These are phyloP conservation scores for Xylaria hypoxylon DNA, from an alignment of 2,329 filamentous ascomycete genomes.

Conservation along the genomic window DNA sequence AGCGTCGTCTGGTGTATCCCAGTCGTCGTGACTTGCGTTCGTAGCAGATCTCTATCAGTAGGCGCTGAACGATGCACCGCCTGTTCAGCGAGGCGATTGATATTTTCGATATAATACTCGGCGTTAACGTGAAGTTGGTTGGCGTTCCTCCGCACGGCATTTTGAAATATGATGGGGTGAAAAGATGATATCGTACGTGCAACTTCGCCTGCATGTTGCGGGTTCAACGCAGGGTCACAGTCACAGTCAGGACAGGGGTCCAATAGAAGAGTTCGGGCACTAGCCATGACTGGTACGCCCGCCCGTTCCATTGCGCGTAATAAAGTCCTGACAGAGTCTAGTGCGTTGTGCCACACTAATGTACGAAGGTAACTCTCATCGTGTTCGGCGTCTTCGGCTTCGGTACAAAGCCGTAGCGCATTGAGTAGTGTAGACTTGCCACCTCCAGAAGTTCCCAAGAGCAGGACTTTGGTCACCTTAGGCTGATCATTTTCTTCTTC, in stretches of 20 bases:
- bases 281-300: neutral
- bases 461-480: slow-evolving; percentile 21
- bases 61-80: neutral
- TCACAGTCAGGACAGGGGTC: slow-evolving; percentile 1
- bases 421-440: slow-evolving; percentile 30
- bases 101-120: slow-evolving; percentile 19
- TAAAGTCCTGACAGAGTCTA: slow-evolving; percentile 16
- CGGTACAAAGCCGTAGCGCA: neutral
- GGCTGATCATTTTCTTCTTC: neutral
- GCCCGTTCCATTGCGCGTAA: slow-evolving; percentile 12
- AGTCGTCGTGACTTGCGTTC: slow-evolving; percentile 22
- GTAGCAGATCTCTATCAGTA: slow-evolving; percentile 16
- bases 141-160: neutral
- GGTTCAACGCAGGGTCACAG: slow-evolving; percentile 9
- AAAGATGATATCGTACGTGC: slow-evolving; percentile 9
- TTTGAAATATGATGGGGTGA: neutral
- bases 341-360: slow-evolving; percentile 21
- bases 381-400: neutral
- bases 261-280: neutral
- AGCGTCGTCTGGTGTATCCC: slow-evolving; percentile 17
- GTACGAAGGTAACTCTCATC: slow-evolving; percentile 1
- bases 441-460: slow-evolving; percentile 25
- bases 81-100: slow-evolving; percentile 16
- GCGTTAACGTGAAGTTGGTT: slow-evolving; percentile 23
- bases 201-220: slow-evolving; percentile 5